phyloP scores from a whole-genome alignment of 805 yeast species.

The Schwanniomyces vanrijiae region DNA sequence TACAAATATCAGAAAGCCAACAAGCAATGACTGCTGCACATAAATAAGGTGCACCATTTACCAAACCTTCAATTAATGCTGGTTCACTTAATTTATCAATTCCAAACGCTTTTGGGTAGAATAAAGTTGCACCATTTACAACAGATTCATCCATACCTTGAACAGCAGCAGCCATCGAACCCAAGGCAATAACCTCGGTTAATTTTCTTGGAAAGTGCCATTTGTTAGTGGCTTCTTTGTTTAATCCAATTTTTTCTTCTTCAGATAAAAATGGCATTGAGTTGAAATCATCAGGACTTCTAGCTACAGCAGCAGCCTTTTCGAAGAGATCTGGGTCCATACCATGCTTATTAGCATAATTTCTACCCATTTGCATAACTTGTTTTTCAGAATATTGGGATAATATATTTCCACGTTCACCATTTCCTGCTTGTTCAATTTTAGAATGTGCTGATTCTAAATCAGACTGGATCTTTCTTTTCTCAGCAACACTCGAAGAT shows the following conservation, averaged over 20 bases:
- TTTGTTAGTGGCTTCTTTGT: slow-evolving; percentile 44
- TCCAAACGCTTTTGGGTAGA: slow-evolving; percentile 57
- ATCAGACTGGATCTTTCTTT: slow-evolving; percentile 8
- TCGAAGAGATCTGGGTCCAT: slow-evolving; percentile 61
- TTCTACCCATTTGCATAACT: slow-evolving; percentile 68
- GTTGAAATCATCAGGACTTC: slow-evolving; percentile 56
- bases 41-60: slow-evolving; percentile 66
- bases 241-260: slow-evolving; percentile 47
- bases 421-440: slow-evolving; percentile 15
- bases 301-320: slow-evolving; percentile 59
- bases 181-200: slow-evolving; percentile 53
- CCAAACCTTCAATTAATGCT: slow-evolving; percentile 59
- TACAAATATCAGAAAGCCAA: slow-evolving; percentile 58
- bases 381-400: slow-evolving; percentile 60
- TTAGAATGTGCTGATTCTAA: slow-evolving; percentile 15
- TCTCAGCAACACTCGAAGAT: slow-evolving; percentile 7
- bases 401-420: slow-evolving; percentile 45
- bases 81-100: slow-evolving; percentile 36
- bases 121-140: slow-evolving; percentile 63
- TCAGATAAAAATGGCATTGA: slow-evolving; percentile 51
- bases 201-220: slow-evolving; percentile 51
- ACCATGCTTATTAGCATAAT: slow-evolving; percentile 56
- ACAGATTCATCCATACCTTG: slow-evolving; percentile 80
- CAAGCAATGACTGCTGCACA: slow-evolving; percentile 58
- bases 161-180: slow-evolving; percentile 69